Base-by-base conservation (phyloP, 108 stramenopile genomes). In the Tribonema minus region DNA sequence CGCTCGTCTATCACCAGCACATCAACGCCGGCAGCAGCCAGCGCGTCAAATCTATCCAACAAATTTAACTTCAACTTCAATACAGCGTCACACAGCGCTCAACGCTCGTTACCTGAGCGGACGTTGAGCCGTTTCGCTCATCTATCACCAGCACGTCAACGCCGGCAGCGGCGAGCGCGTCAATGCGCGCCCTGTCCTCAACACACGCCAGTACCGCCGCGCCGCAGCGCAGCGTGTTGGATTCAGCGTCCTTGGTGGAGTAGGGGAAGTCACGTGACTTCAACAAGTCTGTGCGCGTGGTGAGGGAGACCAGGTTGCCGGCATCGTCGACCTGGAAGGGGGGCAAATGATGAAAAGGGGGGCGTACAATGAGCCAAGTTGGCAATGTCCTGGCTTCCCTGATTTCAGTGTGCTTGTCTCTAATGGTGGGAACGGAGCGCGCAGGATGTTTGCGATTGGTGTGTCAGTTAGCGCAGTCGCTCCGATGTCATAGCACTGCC, bases 141-240 rank as follows among this genome's bases (percentile, higher is more conserved):
- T 98, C 99, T 28, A 99, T 92, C 25, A 97, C 93, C 85, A 99
- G 91, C 36, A 98, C 94, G 85, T 99, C 95, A 37, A 98, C 96
- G 32, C 99, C 99, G 59, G 97, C 96, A 31, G 92, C 94, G 15
- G 93, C 95, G 66, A 99, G 86, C 40, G 80, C 64, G 26, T 67
- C 69, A n/a, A 74, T 92, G 2, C 99, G 94, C 61, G 61, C 62
- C 62, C 61, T 27, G 36, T 72, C 72, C 9, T 37, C 59, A 2
- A 23, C 6, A 23, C 29, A 40, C 23, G 63, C 39, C 29, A 33
- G 38, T 7, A 75, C 73, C 1, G 73, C 73, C 3, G 63, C 73
- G 0, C 61, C 73, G 0, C 61, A 58, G 33, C 63, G 30, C 20
- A 75, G 63, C 34, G 35, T 75, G 7, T 61, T 61, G 6, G 73